Evolutionary conservation across 2,329 filamentous ascomycete genomes (phyloP).

Genomic region (Aspergillus sclerotialis): DNA sequence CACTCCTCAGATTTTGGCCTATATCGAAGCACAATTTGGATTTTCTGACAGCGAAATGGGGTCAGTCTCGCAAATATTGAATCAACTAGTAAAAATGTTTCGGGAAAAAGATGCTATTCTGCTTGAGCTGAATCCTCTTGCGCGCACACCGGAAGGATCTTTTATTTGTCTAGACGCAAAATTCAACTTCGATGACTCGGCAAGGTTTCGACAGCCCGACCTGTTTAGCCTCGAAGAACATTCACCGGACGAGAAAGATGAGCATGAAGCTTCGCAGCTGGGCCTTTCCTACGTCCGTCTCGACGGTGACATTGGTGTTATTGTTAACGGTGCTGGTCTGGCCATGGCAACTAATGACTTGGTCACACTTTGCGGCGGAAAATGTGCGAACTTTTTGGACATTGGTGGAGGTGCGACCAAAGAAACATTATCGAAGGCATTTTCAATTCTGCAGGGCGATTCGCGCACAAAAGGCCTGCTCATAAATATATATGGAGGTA

Average conservation of each 20-base stretch:
- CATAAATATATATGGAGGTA: conserved; percentile 48
- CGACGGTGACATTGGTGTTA: conserved; percentile 26
- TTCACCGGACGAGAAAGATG: conserved; percentile 22
- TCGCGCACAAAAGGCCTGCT: conserved; percentile 34
- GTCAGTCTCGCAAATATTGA: conserved; percentile 22
- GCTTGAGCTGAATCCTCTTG: conserved; percentile 38
- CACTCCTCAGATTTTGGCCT: conserved; percentile 14
- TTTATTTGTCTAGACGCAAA: conserved; percentile 34
- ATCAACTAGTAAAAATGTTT: conserved; percentile 31
- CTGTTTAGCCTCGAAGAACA: conserved; percentile 34
- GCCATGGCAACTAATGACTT: conserved; percentile 31
- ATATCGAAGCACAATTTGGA: conserved; percentile 16
- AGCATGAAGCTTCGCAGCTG: conserved; percentile 28
- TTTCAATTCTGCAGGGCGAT: conserved; percentile 20
- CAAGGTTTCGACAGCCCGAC: conserved; percentile 34
- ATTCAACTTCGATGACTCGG: conserved; percentile 45
- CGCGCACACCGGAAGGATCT: conserved; percentile 15
- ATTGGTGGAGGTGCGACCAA: conserved; percentile 24
- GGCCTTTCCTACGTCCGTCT: conserved; percentile 25
- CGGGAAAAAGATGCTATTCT: conserved; percentile 41
- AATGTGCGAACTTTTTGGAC: conserved; percentile 27
- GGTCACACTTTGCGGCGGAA: conserved; percentile 18
- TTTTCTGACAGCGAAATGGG: conserved; percentile 19
- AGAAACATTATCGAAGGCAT: conserved; percentile 20
- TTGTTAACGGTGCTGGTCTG: conserved; percentile 29